Percentiles rank a stretch among this genome's conserved stretches.
phyloP scores from a whole-genome alignment of 78 protist genomes.

The Polysphondylium violaceum region DNA sequence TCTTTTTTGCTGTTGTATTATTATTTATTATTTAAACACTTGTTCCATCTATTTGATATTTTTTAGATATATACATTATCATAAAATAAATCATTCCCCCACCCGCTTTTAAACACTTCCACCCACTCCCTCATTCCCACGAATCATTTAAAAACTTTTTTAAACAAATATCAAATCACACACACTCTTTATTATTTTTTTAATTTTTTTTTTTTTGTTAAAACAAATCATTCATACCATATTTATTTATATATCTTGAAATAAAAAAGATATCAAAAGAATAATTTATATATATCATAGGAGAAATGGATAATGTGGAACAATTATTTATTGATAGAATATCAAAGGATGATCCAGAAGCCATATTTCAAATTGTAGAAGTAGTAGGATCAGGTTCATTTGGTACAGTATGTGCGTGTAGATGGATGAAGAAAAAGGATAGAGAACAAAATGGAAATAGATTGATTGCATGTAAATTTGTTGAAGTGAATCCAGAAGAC shows the following conservation, averaged over 20 bases:
- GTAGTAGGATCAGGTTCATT: conserved; percentile 70
- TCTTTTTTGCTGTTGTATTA: background rate
- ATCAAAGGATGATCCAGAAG: conserved; percentile 77
- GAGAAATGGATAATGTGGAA: conserved; percentile 6
- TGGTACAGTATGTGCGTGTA: conserved; percentile 80
- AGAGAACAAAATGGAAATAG: conserved; percentile 50
- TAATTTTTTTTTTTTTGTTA: background rate
- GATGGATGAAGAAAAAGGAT: conserved; percentile 76
- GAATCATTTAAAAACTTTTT: too few relatives aligned
- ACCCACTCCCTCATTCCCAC: too few relatives aligned
- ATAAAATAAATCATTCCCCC: too few relatives aligned
- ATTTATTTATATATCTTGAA: background rate
- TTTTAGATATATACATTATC: background rate
- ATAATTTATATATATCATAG: background rate
- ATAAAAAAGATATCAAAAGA: background rate
- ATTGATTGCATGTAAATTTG: conserved; percentile 74
- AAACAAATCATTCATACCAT: background rate
- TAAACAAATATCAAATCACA: background rate
- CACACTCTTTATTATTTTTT: background rate
- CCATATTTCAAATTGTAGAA: conserved; percentile 72
- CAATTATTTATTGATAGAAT: conserved; percentile 49
- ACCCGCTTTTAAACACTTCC: too few relatives aligned
- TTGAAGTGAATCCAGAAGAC: conserved; percentile 57
- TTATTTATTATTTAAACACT: background rate
- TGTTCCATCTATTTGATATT: background rate